Percentiles rank a stretch among this genome's conserved stretches.
phyloP scores from a whole-genome alignment of 2,329 filamentous ascomycete species.

The Hirsutella rhossiliensis region DNA sequence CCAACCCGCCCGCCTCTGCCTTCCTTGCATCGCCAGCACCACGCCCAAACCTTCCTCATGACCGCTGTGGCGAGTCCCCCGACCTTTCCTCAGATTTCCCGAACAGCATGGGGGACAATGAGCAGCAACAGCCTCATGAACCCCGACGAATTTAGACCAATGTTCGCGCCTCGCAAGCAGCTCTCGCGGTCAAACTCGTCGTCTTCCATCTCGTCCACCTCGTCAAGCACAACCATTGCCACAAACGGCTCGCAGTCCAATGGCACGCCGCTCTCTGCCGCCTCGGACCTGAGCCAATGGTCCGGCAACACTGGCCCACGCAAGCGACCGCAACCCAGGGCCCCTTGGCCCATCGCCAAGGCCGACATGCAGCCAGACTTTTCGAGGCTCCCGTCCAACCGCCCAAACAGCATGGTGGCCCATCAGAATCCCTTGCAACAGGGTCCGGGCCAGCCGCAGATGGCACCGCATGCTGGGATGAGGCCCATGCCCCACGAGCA shows the following conservation, averaged over 20 bases:
- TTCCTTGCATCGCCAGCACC: conserved; percentile 6
- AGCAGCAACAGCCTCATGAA: conserved; percentile 58
- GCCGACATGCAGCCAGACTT: conserved; percentile 35
- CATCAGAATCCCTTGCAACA: conserved; percentile 20
- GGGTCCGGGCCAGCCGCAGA: conserved; percentile 18
- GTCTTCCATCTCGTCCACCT: conserved; percentile 64
- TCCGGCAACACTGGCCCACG: conserved; percentile 32
- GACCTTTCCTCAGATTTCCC: conserved; percentile 50
- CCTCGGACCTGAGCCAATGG: conserved; percentile 39
- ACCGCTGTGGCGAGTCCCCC: conserved; percentile 56
- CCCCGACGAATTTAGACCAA: conserved; percentile 72
- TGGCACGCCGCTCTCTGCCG: conserved; percentile 37
- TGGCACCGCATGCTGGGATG: conserved; percentile 34
- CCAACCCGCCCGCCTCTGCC: background rate
- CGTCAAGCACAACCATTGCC: conserved; percentile 51
- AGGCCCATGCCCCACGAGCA: conserved; percentile 54
- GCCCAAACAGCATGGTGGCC: conserved; percentile 27
- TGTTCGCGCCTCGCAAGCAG: conserved; percentile 82
- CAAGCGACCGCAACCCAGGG: conserved; percentile 40
- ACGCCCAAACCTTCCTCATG: conserved; percentile 35
- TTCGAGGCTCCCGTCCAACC: conserved; percentile 29
- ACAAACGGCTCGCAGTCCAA: conserved; percentile 49
- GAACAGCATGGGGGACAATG: conserved; percentile 51
- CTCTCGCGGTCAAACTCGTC: conserved; percentile 83
- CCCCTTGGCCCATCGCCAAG: conserved; percentile 36